These are phyloP conservation scores for Rhizoclosmatium sp. DNA, from an alignment of 192 early-diverging fungal species.

Conservation along the genomic window DNA sequence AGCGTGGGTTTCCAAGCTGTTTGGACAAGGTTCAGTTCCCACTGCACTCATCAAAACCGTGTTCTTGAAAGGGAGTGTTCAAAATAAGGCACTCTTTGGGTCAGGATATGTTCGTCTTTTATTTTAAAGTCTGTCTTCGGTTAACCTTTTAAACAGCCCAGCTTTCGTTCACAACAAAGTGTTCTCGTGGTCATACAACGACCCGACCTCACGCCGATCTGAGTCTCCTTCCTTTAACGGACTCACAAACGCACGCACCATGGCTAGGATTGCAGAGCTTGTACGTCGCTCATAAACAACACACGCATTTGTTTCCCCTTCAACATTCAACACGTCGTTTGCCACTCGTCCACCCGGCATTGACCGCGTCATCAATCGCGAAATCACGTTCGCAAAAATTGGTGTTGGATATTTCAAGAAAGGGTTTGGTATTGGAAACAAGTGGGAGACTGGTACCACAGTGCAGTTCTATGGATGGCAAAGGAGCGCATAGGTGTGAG, in stretches of 20 bases:
- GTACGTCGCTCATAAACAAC: slow-evolving; percentile 63
- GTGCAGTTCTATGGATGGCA: slow-evolving; percentile 59
- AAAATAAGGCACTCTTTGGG: slow-evolving; percentile 43
- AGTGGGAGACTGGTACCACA: not conserved
- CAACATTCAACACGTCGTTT: slow-evolving; percentile 41
- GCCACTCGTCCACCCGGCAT: slow-evolving; percentile 27
- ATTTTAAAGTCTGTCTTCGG: slow-evolving; percentile 26
- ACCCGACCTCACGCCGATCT: slow-evolving; percentile 38
- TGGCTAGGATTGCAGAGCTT: slow-evolving; percentile 64
- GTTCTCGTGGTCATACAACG: slow-evolving; percentile 53
- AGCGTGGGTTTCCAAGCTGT: slow-evolving; percentile 40
- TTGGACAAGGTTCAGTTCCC: slow-evolving; percentile 21
- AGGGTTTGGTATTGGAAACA: slow-evolving; percentile 20
- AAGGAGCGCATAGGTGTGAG: too few species aligned
- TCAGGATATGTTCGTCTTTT: slow-evolving; percentile 34
- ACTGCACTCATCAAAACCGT: slow-evolving; percentile 9
- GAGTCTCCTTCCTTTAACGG: slow-evolving; percentile 62
- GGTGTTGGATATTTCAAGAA: slow-evolving; percentile 33
- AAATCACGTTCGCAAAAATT: slow-evolving; percentile 24
- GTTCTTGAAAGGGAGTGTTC: slow-evolving; percentile 12
- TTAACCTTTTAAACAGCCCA: slow-evolving; percentile 15
- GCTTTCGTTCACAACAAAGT: slow-evolving; percentile 24
- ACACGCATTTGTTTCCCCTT: slow-evolving; percentile 39
- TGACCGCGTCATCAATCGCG: slow-evolving; percentile 24
- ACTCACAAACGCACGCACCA: slow-evolving; percentile 64